phyloP scores from a whole-genome alignment of 2,329 filamentous ascomycete species.

The Penicillium brasilianum region DNA sequence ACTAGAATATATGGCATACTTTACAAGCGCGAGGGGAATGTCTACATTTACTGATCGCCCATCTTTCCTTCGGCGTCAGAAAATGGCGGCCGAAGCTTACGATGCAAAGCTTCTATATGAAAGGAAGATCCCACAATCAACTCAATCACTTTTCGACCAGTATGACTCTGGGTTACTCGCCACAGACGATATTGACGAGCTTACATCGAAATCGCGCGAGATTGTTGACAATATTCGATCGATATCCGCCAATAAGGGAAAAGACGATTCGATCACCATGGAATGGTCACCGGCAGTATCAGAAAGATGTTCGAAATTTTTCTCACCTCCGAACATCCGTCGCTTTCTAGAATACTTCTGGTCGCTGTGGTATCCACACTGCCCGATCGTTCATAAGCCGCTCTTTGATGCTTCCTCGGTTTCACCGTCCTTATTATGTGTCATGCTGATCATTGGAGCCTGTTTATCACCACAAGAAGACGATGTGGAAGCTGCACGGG shows the following conservation, averaged over 20 bases:
- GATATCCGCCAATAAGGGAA: conserved; percentile 13
- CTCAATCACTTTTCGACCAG: neutral
- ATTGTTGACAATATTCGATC: conserved; percentile 17
- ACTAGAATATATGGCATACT: conserved; percentile 31
- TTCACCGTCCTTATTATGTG: conserved; percentile 26
- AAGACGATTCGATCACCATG: conserved; percentile 20
- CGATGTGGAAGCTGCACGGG: conserved; percentile 22
- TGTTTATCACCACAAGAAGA: conserved; percentile 29
- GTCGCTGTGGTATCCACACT: conserved; percentile 38
- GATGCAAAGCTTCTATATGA: neutral
- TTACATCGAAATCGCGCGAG: conserved; percentile 14
- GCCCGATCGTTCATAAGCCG: conserved; percentile 37
- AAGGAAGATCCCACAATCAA: neutral
- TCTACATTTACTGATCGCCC: conserved; percentile 27
- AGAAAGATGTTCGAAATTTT: conserved; percentile 24
- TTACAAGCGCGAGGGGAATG: conserved; percentile 31
- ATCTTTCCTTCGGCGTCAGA: conserved; percentile 26
- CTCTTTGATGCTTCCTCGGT: conserved; percentile 27
- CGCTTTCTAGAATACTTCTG: conserved; percentile 36
- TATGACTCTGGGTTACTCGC: neutral
- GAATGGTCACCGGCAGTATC: conserved; percentile 21
- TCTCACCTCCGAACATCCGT: conserved; percentile 28
- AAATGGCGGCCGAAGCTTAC: conserved; percentile 21
- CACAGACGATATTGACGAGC: neutral
- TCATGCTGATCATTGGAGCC: conserved; percentile 37